Percentiles rank a stretch among this genome's conserved stretches.
Conservation (phyloP, 1,139 yeast species). For the Arxiozyma slooffiae region DNA sequence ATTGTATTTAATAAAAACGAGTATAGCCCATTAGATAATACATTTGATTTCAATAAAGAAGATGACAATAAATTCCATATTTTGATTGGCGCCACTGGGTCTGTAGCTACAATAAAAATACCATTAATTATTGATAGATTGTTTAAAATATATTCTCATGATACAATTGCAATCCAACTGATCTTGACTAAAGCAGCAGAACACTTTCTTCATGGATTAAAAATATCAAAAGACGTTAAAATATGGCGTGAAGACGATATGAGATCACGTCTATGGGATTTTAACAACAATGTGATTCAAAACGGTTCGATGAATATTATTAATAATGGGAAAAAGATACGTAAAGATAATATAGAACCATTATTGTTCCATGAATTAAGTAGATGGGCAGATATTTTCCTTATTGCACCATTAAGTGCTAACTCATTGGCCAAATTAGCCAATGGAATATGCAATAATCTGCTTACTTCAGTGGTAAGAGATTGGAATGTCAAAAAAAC, state of each 20-base stretch:
- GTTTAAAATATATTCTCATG: slow-evolving; percentile 61
- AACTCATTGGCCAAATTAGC: slow-evolving; percentile 86
- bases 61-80: slow-evolving; percentile 81
- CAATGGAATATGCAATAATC: slow-evolving; percentile 79
- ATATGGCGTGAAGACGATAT: slow-evolving; percentile 94
- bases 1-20: slow-evolving; percentile 6
- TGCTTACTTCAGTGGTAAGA: slow-evolving; percentile 75
- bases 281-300: slow-evolving; percentile 27
- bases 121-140: slow-evolving; percentile 78
- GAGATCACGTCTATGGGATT: slow-evolving; percentile 47
- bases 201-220: slow-evolving; percentile 69
- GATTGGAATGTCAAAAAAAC: slow-evolving; percentile 81
- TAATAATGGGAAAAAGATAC: slow-evolving; percentile 20
- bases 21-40: neutral
- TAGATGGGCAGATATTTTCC: slow-evolving; percentile 88
- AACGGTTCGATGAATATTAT: neutral
- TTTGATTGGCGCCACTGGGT: slow-evolving; percentile 85
- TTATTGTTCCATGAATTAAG: slow-evolving; percentile 81
- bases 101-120: slow-evolving; percentile 90
- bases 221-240: slow-evolving; percentile 71
- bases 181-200: slow-evolving; percentile 78
- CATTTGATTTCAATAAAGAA: slow-evolving; percentile 26
- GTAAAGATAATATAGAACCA: slow-evolving; percentile 36
- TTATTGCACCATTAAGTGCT: slow-evolving; percentile 85
- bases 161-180: slow-evolving; percentile 69